Base-by-base conservation (phyloP, 1,284 basidiomycete species). In the Erythrobasidium hasegawianum region DNA sequence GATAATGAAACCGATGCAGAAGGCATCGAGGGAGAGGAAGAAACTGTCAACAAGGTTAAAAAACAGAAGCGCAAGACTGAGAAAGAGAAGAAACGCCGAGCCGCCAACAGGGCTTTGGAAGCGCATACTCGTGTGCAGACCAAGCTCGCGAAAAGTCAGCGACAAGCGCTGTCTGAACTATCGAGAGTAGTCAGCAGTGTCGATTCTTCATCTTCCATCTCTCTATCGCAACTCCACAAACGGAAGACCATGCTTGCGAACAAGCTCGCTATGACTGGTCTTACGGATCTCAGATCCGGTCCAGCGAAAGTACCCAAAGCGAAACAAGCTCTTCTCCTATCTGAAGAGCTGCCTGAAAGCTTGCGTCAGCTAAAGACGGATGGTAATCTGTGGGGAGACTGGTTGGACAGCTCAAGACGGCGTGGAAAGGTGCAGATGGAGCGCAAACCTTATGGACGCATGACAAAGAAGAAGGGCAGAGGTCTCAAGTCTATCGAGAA, bases 291-390 rank as follows among this genome's bases (percentile, higher is more conserved):
- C 62, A 55, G 75, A 71, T 95, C 7, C 87, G 92, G 24, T 90
- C 87, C 77, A 84, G 90, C 73, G 81, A 83, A 69, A 52, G 87
- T 96, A 0, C 85, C 84, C 1, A 84, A 85, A 71, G 82, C 80
- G 7, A 80, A 83, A 24, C 82, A 93, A 8, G 87, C 88, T 55
- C 92, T 97, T 14, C 94, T 97, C 77, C 83, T 95, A 0, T 90
- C 89, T 4, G 93, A 97, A 71, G 92, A 97, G 74, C 78, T 97
- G 43, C 87, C 85, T 66, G 95, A 97, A 77, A 90, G 82, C 73
- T 78, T 97, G 71, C 80, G 94, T 56, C 86, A 83, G 57, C 79
- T 98, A 72, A 92, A 92, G 83, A 71, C 72, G 16, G 72, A 75
- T 50, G 73, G 73, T 22, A 74, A 73, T 61, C 50, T 75, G 64